phyloP scores from a whole-genome alignment of 345 rosid genomes.

The Schrenkiella parvula region DNA sequence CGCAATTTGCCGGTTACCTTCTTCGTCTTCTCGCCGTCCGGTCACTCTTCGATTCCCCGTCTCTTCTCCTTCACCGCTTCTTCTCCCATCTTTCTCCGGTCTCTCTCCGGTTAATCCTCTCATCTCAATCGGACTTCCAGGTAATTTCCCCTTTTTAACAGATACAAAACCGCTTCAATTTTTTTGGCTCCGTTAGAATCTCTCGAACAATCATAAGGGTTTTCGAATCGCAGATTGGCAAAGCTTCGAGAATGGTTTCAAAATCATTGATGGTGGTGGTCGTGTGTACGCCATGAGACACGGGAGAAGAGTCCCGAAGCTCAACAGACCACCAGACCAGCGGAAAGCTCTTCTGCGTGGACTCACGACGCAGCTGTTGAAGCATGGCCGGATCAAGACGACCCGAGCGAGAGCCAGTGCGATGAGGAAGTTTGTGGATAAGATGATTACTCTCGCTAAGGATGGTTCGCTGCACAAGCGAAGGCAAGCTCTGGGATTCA shows the following conservation, averaged over 20 bases:
- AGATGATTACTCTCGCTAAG: slow-evolving; percentile 88
- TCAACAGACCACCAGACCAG: slow-evolving; percentile 92
- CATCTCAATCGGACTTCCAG: slow-evolving; percentile 46
- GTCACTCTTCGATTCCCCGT: slow-evolving; percentile 14
- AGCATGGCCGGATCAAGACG: slow-evolving; percentile 85
- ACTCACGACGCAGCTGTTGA: slow-evolving; percentile 89
- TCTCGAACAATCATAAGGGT: background rate
- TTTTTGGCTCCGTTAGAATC: slow-evolving; percentile 1
- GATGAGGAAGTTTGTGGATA: slow-evolving; percentile 80
- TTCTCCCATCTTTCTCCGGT: slow-evolving; percentile 50
- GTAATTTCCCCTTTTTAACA: slow-evolving; percentile 25
- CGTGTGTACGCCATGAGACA: slow-evolving; percentile 86
- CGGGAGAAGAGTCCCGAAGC: slow-evolving; percentile 79
- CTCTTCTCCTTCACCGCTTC: slow-evolving; percentile 30
- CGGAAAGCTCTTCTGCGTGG: slow-evolving; percentile 78
- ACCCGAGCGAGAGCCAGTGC: slow-evolving; percentile 89
- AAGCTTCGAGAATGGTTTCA: slow-evolving; percentile 47
- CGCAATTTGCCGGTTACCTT: slow-evolving; percentile 37
- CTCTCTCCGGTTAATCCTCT: slow-evolving; percentile 51
- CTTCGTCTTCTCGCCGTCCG: slow-evolving; percentile 26
- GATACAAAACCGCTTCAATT: background rate
- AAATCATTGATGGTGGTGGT: slow-evolving; percentile 46
- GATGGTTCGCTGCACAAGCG: slow-evolving; percentile 88
- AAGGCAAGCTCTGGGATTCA: slow-evolving; percentile 80
- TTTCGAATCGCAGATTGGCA: slow-evolving; percentile 35